Evolutionary conservation across 345 rosid species (phyloP).

Genomic region (Citrus cavaleriei): DNA sequence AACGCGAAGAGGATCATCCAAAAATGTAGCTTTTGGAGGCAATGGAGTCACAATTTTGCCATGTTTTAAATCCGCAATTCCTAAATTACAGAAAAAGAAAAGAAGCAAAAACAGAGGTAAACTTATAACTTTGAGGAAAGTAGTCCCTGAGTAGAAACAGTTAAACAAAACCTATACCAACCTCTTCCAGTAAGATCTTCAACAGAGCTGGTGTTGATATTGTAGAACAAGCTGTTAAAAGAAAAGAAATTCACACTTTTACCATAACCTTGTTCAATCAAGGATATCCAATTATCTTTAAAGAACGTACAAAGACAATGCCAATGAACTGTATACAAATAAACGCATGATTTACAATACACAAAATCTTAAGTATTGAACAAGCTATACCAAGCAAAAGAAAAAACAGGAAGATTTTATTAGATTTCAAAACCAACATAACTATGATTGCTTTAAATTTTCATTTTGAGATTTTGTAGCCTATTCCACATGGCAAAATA

Average conservation of each 20-base stretch:
- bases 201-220: conserved; percentile 62
- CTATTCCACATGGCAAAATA: neutral
- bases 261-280: neutral
- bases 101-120: neutral
- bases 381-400: neutral
- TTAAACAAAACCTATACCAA: conserved; percentile 18
- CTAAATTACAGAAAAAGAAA: conserved; percentile 25
- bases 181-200: conserved; percentile 96
- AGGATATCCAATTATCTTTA: neutral
- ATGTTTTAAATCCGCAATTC: conserved; percentile 70
- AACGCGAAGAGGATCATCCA: conserved; percentile 95
- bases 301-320: neutral
- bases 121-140: conserved; percentile 2
- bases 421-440: neutral
- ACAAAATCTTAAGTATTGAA: neutral
- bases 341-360: neutral
- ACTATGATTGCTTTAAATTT: neutral
- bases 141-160: conserved; percentile 1
- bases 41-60: conserved; percentile 90
- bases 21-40: conserved; percentile 78
- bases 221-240: conserved; percentile 78
- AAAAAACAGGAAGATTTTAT: too few relatives aligned
- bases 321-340: neutral
- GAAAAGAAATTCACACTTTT: conserved; percentile 16
- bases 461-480: neutral